Conservation (phyloP, 352 stramenopile genomes). For the Phytophthora cactorum region DNA sequence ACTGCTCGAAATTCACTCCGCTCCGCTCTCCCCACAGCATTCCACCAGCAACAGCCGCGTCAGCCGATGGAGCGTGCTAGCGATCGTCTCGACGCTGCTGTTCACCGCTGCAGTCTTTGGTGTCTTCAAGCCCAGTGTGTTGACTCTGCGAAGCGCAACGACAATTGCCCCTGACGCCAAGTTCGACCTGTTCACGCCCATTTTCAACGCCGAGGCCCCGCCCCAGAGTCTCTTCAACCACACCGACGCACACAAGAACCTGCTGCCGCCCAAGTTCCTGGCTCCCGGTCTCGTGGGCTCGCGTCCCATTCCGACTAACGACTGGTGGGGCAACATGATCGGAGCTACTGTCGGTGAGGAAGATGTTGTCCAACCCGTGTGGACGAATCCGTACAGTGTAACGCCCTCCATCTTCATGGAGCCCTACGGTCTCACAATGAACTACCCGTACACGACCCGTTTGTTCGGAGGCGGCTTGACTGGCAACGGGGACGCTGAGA, state of each 20-base stretch:
- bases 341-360: conserved; percentile 31
- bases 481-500: conserved; percentile 50
- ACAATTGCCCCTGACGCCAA: conserved; percentile 27
- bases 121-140: conserved; percentile 19
- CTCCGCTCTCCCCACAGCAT: conserved; percentile 11
- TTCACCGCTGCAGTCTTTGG: conserved; percentile 24
- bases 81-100: conserved; percentile 25
- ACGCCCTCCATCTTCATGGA: conserved; percentile 43
- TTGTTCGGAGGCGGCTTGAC: conserved; percentile 53
- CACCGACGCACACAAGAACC: conserved; percentile 39
- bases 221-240: conserved; percentile 32
- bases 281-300: conserved; percentile 47
- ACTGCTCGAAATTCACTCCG: conserved; percentile 27
- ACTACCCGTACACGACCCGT: conserved; percentile 62
- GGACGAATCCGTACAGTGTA: conserved; percentile 71
- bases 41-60: not conserved
- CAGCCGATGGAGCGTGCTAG: conserved; percentile 25
- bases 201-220: conserved; percentile 39
- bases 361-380: conserved; percentile 59
- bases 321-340: conserved; percentile 84
- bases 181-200: conserved; percentile 40
- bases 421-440: conserved; percentile 57
- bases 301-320: conserved; percentile 67
- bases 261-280: conserved; percentile 64
- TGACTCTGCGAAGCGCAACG: conserved; percentile 23